Evolutionary conservation across 805 yeast genomes (phyloP).

Genomic region (Tetrapisispora arboricola): DNA sequence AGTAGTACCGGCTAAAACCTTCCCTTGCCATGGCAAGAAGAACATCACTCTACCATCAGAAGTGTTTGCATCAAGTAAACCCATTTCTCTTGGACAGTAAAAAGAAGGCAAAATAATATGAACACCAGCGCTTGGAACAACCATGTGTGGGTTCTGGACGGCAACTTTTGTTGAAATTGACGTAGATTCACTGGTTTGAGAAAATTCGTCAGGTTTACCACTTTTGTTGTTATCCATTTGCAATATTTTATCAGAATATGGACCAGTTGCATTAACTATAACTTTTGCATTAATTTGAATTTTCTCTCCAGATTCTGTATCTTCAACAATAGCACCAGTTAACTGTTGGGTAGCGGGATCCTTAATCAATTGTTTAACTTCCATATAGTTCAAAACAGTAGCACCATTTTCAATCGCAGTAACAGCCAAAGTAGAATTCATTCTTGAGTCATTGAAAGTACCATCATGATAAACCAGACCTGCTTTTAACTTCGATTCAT

Average conservation of each 20-base stretch:
- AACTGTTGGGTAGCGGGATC: slow-evolving; percentile 46
- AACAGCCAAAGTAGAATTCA: slow-evolving; percentile 76
- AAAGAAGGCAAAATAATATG: slow-evolving; percentile 87
- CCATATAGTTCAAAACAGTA: slow-evolving; percentile 77
- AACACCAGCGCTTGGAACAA: slow-evolving; percentile 90
- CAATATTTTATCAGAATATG: slow-evolving; percentile 73
- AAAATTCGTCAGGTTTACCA: slow-evolving; percentile 48
- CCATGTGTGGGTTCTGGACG: slow-evolving; percentile 53
- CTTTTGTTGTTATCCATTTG: slow-evolving; percentile 71
- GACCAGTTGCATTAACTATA: slow-evolving; percentile 90
- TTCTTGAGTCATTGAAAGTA: slow-evolving; percentile 83
- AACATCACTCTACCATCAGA: slow-evolving; percentile 95
- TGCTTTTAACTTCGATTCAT: slow-evolving; percentile 68
- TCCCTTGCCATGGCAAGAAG: slow-evolving; percentile 96
- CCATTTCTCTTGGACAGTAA: slow-evolving; percentile 81
- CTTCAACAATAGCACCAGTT: slow-evolving; percentile 67
- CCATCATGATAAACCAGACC: slow-evolving; percentile 94
- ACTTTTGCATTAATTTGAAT: slow-evolving; percentile 57
- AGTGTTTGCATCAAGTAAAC: slow-evolving; percentile 84
- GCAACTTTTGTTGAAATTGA: slow-evolving; percentile 26
- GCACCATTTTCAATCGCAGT: slow-evolving; percentile 86
- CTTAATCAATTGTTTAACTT: slow-evolving; percentile 67
- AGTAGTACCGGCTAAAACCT: slow-evolving; percentile 92
- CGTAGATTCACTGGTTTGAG: slow-evolving; percentile 1
- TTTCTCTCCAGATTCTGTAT: slow-evolving; percentile 56